phyloP scores from a whole-genome alignment of 352 stramenopile species.

The Aphanomyces euteiches region DNA sequence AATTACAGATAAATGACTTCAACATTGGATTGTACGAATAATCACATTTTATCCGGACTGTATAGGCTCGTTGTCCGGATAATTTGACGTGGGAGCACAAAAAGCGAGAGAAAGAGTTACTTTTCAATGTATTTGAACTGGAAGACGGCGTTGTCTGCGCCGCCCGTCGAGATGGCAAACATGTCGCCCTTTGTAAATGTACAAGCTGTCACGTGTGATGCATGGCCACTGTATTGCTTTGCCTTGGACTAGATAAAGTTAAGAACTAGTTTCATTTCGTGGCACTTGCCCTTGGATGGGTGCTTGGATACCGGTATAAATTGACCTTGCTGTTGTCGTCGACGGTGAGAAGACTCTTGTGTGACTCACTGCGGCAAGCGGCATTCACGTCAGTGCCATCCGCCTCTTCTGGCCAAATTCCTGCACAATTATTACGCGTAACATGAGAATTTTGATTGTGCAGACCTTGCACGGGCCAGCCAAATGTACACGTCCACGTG shows the following conservation, averaged over 20 bases:
- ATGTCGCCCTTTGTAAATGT: conserved; percentile 59
- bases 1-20: neutral
- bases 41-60: neutral
- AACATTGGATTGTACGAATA: conserved; percentile 7
- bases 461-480: conserved; percentile 85
- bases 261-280: neutral
- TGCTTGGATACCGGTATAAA: conserved; percentile 73
- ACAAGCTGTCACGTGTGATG: conserved; percentile 68
- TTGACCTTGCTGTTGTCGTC: conserved; percentile 86
- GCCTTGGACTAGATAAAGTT: conserved; percentile 33
- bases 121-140: conserved; percentile 46
- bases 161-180: conserved; percentile 67
- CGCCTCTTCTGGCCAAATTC: conserved; percentile 72
- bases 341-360: conserved; percentile 60
- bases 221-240: conserved; percentile 50
- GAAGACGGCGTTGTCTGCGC: conserved; percentile 71
- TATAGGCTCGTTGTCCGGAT: neutral
- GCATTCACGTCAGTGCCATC: conserved; percentile 82
- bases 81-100: neutral
- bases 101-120: neutral
- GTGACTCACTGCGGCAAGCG: conserved; percentile 61
- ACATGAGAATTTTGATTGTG: conserved; percentile 8
- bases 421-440: neutral
- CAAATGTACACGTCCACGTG: conserved; percentile 82
- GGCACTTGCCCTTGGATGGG: conserved; percentile 12